These are phyloP conservation scores for Larix kaempferi DNA, from an alignment of 75 land plant species.

Conservation along the genomic window DNA sequence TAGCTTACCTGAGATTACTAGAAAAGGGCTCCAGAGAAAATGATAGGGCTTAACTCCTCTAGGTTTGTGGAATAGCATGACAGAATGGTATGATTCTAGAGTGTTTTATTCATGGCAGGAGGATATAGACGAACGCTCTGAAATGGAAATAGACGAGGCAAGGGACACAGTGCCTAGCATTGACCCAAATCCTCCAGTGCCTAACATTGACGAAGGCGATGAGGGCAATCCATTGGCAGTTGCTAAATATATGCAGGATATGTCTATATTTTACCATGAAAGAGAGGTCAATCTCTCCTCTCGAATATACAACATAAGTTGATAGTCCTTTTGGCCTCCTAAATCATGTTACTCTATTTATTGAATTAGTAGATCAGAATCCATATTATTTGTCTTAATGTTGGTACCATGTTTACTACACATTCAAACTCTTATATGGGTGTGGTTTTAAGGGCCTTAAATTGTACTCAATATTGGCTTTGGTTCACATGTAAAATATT, in stretches of 20 bases:
- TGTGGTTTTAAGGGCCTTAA: too few relatives aligned
- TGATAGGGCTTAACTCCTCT: too few relatives aligned
- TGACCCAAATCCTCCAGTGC: too few relatives aligned
- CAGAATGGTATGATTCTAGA: background rate
- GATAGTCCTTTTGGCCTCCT: background rate
- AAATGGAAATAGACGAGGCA: slow-evolving; percentile 15
- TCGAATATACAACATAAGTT: background rate
- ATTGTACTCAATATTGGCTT: too few relatives aligned
- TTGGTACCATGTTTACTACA: too few relatives aligned
- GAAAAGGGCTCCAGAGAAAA: too few relatives aligned
- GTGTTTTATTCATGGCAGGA: background rate
- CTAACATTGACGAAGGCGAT: background rate
- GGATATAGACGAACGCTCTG: background rate
- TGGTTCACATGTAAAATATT: too few relatives aligned
- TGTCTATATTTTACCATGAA: slow-evolving; percentile 18
- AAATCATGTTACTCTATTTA: background rate
- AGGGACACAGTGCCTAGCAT: slow-evolving; percentile 1
- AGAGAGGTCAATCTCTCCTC: slow-evolving; percentile 18
- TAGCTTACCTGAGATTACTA: too few relatives aligned
- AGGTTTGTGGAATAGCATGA: too few relatives aligned
- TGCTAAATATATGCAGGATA: slow-evolving; percentile 24
- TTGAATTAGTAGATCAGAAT: background rate
- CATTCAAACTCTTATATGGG: too few relatives aligned
- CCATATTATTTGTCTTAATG: too few relatives aligned
- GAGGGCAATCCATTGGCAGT: slow-evolving; percentile 21